phyloP scores from a whole-genome alignment of 2,329 filamentous ascomycete genomes.

The Colletotrichum melonis region DNA sequence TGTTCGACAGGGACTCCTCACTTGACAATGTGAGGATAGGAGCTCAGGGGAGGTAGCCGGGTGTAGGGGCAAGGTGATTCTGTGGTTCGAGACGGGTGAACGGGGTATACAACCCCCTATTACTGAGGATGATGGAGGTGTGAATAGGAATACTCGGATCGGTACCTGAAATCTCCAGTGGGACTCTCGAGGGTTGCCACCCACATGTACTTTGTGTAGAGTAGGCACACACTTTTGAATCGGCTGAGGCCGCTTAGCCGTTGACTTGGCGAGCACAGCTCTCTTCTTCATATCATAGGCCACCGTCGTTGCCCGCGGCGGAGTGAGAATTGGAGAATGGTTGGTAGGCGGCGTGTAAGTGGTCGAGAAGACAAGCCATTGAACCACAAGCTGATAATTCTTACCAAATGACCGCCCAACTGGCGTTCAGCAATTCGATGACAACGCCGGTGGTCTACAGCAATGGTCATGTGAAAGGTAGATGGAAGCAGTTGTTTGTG shows the following conservation, averaged over 20 bases:
- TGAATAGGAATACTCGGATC: constrained; percentile 9
- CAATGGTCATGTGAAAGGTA: neutral
- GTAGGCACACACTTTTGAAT: neutral
- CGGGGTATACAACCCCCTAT: neutral
- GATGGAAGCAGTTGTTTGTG: neutral
- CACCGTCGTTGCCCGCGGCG: neutral
- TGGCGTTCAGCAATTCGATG: neutral
- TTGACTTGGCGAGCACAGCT: constrained; percentile 3
- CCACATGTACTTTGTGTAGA: constrained; percentile 4
- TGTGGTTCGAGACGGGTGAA: neutral
- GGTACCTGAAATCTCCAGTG: constrained; percentile 31
- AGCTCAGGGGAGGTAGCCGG: neutral
- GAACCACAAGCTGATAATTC: neutral
- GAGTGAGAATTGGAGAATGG: neutral
- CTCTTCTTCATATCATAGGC: neutral
- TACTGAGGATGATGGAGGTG: neutral
- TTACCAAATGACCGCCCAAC: neutral
- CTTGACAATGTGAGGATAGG: neutral
- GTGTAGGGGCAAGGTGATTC: neutral
- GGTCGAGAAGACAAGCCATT: neutral
- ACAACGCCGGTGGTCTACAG: neutral
- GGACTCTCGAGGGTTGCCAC: constrained; percentile 10
- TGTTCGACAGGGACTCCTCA: neutral
- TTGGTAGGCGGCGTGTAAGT: neutral
- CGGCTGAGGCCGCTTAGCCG: constrained; percentile 18